Conservation (phyloP, 345 rosid species). For the Hypericum perforatum region DNA sequence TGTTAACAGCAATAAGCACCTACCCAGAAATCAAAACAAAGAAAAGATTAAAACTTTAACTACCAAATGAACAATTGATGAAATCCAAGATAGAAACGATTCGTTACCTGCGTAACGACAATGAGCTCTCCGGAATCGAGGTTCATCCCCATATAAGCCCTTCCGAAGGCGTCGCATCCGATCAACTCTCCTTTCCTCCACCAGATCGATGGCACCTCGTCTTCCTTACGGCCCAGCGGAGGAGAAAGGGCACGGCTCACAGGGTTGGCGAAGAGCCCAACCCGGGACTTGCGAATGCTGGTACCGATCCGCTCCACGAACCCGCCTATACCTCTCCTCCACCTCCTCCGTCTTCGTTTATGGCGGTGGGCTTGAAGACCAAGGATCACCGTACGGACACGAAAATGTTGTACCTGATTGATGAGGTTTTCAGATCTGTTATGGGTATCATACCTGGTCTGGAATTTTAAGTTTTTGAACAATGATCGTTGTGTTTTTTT, state of each 20-base stretch:
- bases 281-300: conserved; percentile 22
- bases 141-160: conserved; percentile 30
- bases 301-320: conserved; percentile 24
- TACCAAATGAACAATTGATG: neutral
- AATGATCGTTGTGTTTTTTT: too few species aligned
- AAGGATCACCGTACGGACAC: conserved; percentile 29
- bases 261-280: conserved; percentile 18
- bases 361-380: conserved; percentile 17
- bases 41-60: neutral
- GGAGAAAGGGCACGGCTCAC: conserved; percentile 4
- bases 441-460: too few species aligned
- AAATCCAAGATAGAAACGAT: neutral
- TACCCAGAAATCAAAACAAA: conserved; percentile 10
- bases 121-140: conserved; percentile 30
- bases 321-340: too few species aligned
- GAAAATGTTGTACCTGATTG: conserved; percentile 23
- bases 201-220: conserved; percentile 18
- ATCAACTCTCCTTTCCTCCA: conserved; percentile 31
- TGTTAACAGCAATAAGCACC: conserved; percentile 55
- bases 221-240: conserved; percentile 12
- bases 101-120: conserved; percentile 24
- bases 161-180: conserved; percentile 23
- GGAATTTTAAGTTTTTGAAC: too few species aligned
- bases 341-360: conserved; percentile 16
- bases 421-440: too few species aligned